Evolutionary conservation across 75 land plant species (phyloP).

Genomic region (Gnetum montanum): DNA sequence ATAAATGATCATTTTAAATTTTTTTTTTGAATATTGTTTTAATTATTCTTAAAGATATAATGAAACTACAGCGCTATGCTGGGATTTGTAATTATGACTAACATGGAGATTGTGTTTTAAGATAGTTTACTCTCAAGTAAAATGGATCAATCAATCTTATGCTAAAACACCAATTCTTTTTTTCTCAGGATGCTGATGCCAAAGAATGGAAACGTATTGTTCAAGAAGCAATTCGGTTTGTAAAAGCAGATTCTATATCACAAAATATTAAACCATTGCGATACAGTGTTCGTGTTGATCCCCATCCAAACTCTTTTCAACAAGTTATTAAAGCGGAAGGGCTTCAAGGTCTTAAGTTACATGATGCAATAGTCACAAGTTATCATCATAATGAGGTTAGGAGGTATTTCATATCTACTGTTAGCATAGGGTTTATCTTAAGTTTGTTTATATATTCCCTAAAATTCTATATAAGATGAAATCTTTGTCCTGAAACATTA

Average conservation of each 20-base stretch:
- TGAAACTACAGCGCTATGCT: too few species aligned
- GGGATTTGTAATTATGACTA: too few species aligned
- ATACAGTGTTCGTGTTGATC: slow-evolving; percentile 64
- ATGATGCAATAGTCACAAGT: slow-evolving; percentile 74
- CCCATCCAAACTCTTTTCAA: slow-evolving; percentile 45
- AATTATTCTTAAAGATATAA: too few species aligned
- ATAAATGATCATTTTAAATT: too few species aligned
- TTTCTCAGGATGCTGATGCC: slow-evolving; percentile 67
- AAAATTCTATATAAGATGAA: neutral
- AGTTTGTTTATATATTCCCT: neutral
- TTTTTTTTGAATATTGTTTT: too few species aligned
- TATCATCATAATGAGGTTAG: slow-evolving; percentile 86
- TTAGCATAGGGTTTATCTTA: neutral
- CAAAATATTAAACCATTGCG: slow-evolving; percentile 76
- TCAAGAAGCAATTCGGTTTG: slow-evolving; percentile 73
- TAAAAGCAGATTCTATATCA: slow-evolving; percentile 75
- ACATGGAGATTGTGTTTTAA: too few species aligned
- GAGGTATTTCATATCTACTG: neutral
- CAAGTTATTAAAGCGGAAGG: slow-evolving; percentile 16
- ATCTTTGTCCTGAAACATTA: too few species aligned
- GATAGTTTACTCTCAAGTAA: too few species aligned
- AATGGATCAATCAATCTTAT: too few species aligned
- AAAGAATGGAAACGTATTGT: slow-evolving; percentile 87
- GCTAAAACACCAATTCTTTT: too few species aligned
- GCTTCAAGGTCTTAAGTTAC: slow-evolving; percentile 34